Evolutionary conservation across 495 filamentous ascomycete species (phyloP).

Genomic region (Penicillium steckii): DNA sequence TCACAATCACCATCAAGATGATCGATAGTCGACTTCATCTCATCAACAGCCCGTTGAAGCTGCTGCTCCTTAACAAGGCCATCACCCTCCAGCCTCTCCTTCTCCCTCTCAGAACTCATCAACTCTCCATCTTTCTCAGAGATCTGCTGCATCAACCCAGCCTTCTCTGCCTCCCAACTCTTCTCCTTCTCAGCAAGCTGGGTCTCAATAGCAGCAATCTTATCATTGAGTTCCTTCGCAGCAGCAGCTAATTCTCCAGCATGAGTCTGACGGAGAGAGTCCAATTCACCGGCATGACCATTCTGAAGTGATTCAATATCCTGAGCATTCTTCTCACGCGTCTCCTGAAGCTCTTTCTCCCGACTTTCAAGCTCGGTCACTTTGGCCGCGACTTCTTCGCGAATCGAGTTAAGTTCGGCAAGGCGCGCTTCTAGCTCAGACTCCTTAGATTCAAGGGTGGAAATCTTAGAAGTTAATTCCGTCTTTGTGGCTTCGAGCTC

Average conservation of each 20-base stretch:
- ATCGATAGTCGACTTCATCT: slow-evolving; percentile 51
- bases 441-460: slow-evolving; percentile 22
- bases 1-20: slow-evolving; percentile 55
- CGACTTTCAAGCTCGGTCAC: slow-evolving; percentile 18
- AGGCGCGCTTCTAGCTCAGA: slow-evolving; percentile 24
- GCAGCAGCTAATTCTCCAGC: slow-evolving; percentile 29
- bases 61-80: slow-evolving; percentile 50
- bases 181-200: slow-evolving; percentile 35
- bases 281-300: slow-evolving; percentile 31
- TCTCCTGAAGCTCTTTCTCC: slow-evolving; percentile 30
- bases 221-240: slow-evolving; percentile 33
- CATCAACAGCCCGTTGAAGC: slow-evolving; percentile 46
- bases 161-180: slow-evolving; percentile 35
- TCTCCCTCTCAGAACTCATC: slow-evolving; percentile 43
- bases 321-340: slow-evolving; percentile 16
- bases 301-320: slow-evolving; percentile 19
- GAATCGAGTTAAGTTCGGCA: slow-evolving; percentile 33
- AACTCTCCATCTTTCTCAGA: slow-evolving; percentile 39
- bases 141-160: slow-evolving; percentile 34
- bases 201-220: slow-evolving; percentile 39
- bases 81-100: slow-evolving; percentile 46
- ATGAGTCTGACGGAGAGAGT: slow-evolving; percentile 19
- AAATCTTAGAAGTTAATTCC: slow-evolving; percentile 35
- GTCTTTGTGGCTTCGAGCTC: slow-evolving; percentile 34
- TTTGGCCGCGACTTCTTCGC: slow-evolving; percentile 23